A percentile compares a stretch with the other conserved stretches of the same genome.
These are phyloP conservation scores for Sporisorium exsertum DNA, from an alignment of 1,284 basidiomycete species.

Conservation along the genomic window DNA sequence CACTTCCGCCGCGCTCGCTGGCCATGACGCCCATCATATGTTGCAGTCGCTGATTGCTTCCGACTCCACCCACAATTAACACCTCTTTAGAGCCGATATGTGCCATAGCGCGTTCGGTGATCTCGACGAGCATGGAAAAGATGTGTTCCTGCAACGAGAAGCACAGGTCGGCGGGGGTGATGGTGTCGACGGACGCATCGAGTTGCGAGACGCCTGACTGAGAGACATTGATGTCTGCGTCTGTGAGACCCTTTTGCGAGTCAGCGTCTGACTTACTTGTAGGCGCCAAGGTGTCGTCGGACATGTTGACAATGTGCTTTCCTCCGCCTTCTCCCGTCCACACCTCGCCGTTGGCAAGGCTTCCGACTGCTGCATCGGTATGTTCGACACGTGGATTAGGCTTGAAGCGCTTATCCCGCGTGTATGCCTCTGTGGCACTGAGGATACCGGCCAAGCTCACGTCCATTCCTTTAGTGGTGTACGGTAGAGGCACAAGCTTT, in stretches of 20 bases:
- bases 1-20: slow-evolving; percentile 83
- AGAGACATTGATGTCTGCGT: slow-evolving; percentile 40
- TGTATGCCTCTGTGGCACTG: slow-evolving; percentile 88
- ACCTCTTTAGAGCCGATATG: slow-evolving; percentile 97
- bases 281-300: slow-evolving; percentile 2
- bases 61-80: slow-evolving; percentile 96
- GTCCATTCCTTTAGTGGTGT: slow-evolving; percentile 99
- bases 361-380: slow-evolving; percentile 44
- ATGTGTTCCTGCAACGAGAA: slow-evolving; percentile 97
- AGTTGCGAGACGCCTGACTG: slow-evolving; percentile 30
- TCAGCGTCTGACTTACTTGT: neutral
- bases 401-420: slow-evolving; percentile 60
- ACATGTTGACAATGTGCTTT: slow-evolving; percentile 54
- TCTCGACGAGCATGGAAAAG: slow-evolving; percentile 99
- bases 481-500: slow-evolving; percentile 85
- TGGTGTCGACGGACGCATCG: slow-evolving; percentile 67
- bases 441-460: slow-evolving; percentile 93
- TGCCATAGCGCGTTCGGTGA: slow-evolving; percentile 98
- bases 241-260: neutral
- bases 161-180: slow-evolving; percentile 93
- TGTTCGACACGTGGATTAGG: slow-evolving; percentile 20
- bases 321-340: slow-evolving; percentile 61
- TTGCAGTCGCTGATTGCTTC: slow-evolving; percentile 86
- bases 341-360: slow-evolving; percentile 59
- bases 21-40: slow-evolving; percentile 99